Evolutionary conservation across 208 protist species (phyloP), one percentile per base, ranked within the genome.

Genomic region (Wallacemonas rigidus): DNA sequence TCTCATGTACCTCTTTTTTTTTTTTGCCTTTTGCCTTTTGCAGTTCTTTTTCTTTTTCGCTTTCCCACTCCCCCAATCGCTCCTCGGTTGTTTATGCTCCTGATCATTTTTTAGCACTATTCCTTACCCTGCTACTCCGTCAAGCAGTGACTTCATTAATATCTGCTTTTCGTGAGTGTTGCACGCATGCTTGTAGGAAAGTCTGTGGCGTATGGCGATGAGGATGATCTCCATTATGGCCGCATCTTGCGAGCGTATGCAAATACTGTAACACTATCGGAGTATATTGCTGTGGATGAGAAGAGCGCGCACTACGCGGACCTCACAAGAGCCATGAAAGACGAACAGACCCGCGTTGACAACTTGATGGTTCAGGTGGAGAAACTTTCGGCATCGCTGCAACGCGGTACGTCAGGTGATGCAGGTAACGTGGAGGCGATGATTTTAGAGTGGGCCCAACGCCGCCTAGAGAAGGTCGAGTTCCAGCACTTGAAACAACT

Each of bases 381-480:
- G 3, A 44, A 65, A 17, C 17, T 65, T 38, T 65, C 60, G 9
- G n/a, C 14, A 5, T 50, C 43, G 50, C 36, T 65, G 43, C 11
- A 15, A 4, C 8, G 41, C 5, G n/a, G 43, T 11, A 4, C 60
- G 9, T 45, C 60, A 15, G 60, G 6, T 36, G n/a, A 65, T 7
- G n/a, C 6, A 38, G 60, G 60, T 17, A 65, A 44, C 50, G 60
- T 65, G 6, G 60, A 65, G 60, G 3, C 50, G 38, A 65, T 50
- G 60, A 65, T 65, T n/a, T 41, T 65, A 3, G 60, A 65, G 26
- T 65, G 60, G 60, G 12, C 43, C 17, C 60, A 65, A 26, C 60
- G 43, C n/a, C 60, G 60, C 7, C 60, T 65, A 4, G 41, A 65
- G 60, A 65, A 65, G 36, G 50, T 65, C 15, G 60, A 65, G 14